Percentiles rank a stretch among this genome's conserved stretches.
Evolutionary conservation across 2,329 filamentous ascomycete genomes (phyloP).

Genomic region (Xylaria polymorpha): DNA sequence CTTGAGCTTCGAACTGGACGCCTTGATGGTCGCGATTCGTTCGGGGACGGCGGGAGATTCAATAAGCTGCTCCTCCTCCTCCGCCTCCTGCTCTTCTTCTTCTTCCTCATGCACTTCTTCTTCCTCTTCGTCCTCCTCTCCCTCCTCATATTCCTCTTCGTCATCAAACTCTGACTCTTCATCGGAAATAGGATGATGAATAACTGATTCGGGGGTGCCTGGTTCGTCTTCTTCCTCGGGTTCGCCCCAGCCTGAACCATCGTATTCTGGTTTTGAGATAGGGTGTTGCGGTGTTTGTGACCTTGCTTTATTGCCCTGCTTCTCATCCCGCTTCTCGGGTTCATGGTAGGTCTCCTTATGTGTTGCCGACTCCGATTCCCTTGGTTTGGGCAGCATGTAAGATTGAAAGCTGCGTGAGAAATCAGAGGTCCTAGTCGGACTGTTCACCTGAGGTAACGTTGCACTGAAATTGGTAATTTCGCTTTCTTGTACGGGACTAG

Average conservation of each 20-base stretch:
- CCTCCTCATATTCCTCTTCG: constrained; percentile 48
- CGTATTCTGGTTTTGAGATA: constrained; percentile 70
- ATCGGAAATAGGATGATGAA: constrained; percentile 75
- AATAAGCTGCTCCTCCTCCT: constrained; percentile 45
- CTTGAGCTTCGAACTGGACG: constrained; percentile 86
- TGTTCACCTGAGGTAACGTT: constrained; percentile 55
- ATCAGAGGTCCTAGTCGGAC: constrained; percentile 50
- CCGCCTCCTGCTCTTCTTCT: constrained; percentile 39
- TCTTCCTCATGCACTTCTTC: constrained; percentile 52
- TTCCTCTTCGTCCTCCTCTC: constrained; percentile 27
- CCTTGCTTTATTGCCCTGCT: constrained; percentile 48
- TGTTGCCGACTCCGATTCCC: constrained; percentile 51
- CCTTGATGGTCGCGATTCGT: constrained; percentile 86
- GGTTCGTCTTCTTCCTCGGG: constrained; percentile 68
- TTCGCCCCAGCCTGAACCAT: constrained; percentile 66
- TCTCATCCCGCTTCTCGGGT: constrained; percentile 52
- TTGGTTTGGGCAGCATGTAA: constrained; percentile 59
- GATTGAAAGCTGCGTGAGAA: constrained; percentile 60
- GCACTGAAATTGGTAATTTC: constrained; percentile 50
- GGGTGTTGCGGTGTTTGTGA: constrained; percentile 62
- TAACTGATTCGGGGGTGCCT: constrained; percentile 88
- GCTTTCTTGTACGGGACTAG: constrained; percentile 52
- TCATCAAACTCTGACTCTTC: constrained; percentile 52
- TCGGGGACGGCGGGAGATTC: constrained; percentile 79
- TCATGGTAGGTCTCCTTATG: constrained; percentile 52